These are phyloP conservation scores for Haplosporangium sp. DNA, from an alignment of 371 early-diverging fungal species.

Conservation along the genomic window DNA sequence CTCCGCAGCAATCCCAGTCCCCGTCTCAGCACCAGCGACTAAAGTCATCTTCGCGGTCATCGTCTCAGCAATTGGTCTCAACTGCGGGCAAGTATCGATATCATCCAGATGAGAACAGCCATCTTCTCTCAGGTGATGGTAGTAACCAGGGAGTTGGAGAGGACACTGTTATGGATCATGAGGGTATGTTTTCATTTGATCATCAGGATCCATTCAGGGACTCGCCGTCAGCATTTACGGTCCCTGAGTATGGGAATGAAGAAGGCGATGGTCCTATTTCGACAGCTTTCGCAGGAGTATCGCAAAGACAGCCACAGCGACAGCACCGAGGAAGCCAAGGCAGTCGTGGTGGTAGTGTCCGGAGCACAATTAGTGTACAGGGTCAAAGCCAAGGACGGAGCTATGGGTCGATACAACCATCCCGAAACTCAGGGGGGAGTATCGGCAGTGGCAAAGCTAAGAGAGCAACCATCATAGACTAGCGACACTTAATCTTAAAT, in stretches of 20 bases:
- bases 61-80: not conserved
- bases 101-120: conserved; percentile 1
- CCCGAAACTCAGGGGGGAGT: not conserved
- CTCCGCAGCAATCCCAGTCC: not conserved
- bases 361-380: no score
- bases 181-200: conserved; percentile 11
- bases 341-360: conserved; percentile 7
- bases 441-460: no score
- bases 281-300: not conserved
- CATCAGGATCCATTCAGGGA: conserved; percentile 27
- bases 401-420: conserved; percentile 1
- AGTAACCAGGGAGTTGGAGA: not conserved
- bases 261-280: conserved; percentile 1
- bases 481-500: no score
- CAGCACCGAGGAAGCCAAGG: conserved; percentile 9
- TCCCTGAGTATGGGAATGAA: not conserved
- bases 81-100: conserved; percentile 2
- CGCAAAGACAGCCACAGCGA: not conserved
- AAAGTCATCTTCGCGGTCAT: not conserved
- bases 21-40: not conserved
- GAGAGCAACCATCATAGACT: no score
- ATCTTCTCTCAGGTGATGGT: not conserved
- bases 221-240: not conserved
- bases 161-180: not conserved
- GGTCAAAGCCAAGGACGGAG: not conserved